These are phyloP conservation scores for Helenozyma baotianmanensis DNA, from an alignment of 805 yeast species.

Conservation along the genomic window DNA sequence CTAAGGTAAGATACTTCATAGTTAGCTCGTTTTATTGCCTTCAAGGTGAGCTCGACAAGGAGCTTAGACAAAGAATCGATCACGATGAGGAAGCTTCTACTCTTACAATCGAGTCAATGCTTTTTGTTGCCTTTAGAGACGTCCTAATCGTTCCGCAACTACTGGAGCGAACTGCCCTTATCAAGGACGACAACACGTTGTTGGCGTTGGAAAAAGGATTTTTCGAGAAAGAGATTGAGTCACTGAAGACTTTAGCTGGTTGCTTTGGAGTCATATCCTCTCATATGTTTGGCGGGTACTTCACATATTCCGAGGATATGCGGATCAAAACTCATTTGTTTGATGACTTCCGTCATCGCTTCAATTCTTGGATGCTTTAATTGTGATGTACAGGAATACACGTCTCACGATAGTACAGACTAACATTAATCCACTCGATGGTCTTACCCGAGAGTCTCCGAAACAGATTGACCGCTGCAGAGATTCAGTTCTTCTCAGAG, in stretches of 20 bases:
- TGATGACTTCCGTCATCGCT: slow-evolving; percentile 3
- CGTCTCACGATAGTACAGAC: too few species aligned
- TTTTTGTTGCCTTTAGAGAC: slow-evolving; percentile 6
- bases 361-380: too few species aligned
- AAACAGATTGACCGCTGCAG: slow-evolving; percentile 62
- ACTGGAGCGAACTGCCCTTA: slow-evolving; percentile 1
- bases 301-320: slow-evolving; percentile 4
- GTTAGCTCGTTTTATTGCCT: too few species aligned
- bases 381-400: too few species aligned
- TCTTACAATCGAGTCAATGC: too few species aligned
- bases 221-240: neutral
- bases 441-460: slow-evolving; percentile 13
- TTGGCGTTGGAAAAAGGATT: slow-evolving; percentile 1
- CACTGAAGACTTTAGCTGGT: slow-evolving; percentile 1
- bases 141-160: slow-evolving; percentile 6
- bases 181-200: neutral
- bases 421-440: slow-evolving; percentile 3
- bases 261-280: slow-evolving; percentile 10
- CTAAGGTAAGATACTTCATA: slow-evolving; percentile 7
- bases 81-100: slow-evolving; percentile 7
- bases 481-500: slow-evolving; percentile 81
- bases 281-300: slow-evolving; percentile 1
- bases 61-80: too few species aligned
- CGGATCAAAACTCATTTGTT: slow-evolving; percentile 6
- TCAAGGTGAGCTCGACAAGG: too few species aligned